Conservation (phyloP, 2,329 filamentous ascomycete genomes). For the Periconia digitata region DNA sequence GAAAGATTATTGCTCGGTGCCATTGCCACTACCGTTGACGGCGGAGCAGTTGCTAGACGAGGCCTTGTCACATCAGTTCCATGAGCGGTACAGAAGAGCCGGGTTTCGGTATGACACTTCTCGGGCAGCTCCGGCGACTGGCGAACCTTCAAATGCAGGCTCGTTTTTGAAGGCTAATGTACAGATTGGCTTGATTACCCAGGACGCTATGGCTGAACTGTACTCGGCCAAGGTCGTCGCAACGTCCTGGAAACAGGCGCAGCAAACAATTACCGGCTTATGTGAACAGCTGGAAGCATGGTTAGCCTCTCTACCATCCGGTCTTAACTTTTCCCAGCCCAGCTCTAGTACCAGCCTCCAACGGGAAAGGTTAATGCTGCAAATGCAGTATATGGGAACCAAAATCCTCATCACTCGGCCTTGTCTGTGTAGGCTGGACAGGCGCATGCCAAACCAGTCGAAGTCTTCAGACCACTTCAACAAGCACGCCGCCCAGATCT, state of each 20-base stretch:
- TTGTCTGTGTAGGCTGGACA: slow-evolving; percentile 29
- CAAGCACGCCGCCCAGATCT: slow-evolving; percentile 29
- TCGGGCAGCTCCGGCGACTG: not conserved
- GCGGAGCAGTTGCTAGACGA: not conserved
- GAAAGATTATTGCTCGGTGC: slow-evolving; percentile 33
- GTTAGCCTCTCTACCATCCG: slow-evolving; percentile 19
- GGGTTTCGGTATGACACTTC: not conserved
- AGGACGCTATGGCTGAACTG: slow-evolving; percentile 32
- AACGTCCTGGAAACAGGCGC: slow-evolving; percentile 40
- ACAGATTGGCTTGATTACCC: slow-evolving; percentile 36
- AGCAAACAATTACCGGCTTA: slow-evolving; percentile 32
- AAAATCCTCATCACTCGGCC: no score
- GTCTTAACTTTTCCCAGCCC: slow-evolving; percentile 17
- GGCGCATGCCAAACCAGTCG: slow-evolving; percentile 15
- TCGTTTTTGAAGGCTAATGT: no score
- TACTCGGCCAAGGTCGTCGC: slow-evolving; percentile 40
- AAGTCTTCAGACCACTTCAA: slow-evolving; percentile 35
- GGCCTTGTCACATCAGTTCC: not conserved
- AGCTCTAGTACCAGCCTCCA: not conserved
- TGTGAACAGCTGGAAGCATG: slow-evolving; percentile 37
- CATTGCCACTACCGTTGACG: slow-evolving; percentile 7
- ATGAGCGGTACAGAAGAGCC: not conserved
- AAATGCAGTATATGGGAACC: slow-evolving; percentile 33
- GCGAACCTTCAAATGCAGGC: not conserved
- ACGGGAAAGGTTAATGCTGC: slow-evolving; percentile 22